Base-by-base conservation (phyloP, 2,329 filamentous ascomycete species). In the Ceratocystis cacaofunesta region DNA sequence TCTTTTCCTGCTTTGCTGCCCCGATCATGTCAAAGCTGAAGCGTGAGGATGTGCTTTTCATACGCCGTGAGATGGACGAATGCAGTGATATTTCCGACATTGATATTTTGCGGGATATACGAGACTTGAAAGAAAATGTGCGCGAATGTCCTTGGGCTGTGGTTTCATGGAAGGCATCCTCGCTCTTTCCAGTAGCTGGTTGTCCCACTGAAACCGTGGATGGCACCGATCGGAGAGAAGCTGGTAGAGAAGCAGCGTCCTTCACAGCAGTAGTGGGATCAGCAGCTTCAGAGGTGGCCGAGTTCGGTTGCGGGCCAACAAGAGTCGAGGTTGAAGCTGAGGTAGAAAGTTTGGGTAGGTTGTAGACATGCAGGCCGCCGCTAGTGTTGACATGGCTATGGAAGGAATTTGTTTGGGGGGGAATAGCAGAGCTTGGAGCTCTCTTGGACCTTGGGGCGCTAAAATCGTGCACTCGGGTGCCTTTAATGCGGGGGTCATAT, bases 11-110 rank as follows among this genome's bases (percentile, higher is more conserved):
- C 67, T 83, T 81, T 15, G 87, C 87, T 5, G 83, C 83, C 4
- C 86, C 86, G 17, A 85, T 82, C 79, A 91, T 89, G 71, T 92
- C 88, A 71, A 92, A 92, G 70, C 88, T 92, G 72, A 92, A 92
- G 15, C 89, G 79, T 0, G 87, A 90, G 0, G 88, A 89, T 10
- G 86, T 89, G 72, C 88, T 91, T 74, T 86, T 87, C 84, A 87
- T 86, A 68, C 86, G 84, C 67, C 76, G 81, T 1, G 84, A 84
- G 43, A 86, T 68, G 0, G 80, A 78, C 5, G 79, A 81, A 64
- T 76, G 78, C 7, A 72, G 72, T 0, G 81, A 82, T 12, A 76
- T 71, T 3, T 77, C 78, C 0, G 81, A 80, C 0, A 79, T 67
- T n/a, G 81, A 85, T 2, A 78, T 71, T 65, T 82, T 80, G 46